Conservation (phyloP, 441 rosid species). For the Raphanus hybrid region DNA sequence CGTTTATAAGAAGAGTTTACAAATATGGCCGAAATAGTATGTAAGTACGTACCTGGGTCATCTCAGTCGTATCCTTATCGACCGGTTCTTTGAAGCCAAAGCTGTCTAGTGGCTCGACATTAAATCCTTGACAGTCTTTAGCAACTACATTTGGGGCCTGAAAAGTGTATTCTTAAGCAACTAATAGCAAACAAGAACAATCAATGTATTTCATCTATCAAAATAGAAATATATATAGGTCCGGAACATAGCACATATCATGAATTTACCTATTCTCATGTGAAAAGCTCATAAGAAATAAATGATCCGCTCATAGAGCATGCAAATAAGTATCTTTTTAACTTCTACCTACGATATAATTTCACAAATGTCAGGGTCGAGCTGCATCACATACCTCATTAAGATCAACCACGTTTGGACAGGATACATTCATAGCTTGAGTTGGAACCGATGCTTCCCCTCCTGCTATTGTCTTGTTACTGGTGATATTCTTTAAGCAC, state of each 20-base stretch:
- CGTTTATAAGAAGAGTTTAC: neutral
- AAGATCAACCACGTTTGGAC: constrained; percentile 43
- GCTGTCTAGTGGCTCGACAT: constrained; percentile 43
- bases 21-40: constrained; percentile 5
- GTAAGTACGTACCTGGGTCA: constrained; percentile 61
- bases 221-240: neutral
- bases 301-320: neutral
- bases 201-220: constrained; percentile 17
- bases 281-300: constrained; percentile 6
- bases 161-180: constrained; percentile 32
- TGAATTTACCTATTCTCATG: neutral
- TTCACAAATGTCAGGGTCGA: constrained; percentile 4
- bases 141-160: constrained; percentile 46
- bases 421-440: constrained; percentile 34
- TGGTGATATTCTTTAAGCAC: constrained; percentile 53
- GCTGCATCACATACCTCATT: constrained; percentile 54
- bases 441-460: constrained; percentile 46
- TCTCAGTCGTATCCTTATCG: constrained; percentile 57
- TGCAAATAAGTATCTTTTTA: neutral
- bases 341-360: neutral
- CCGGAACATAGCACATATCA: constrained; percentile 17
- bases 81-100: constrained; percentile 39
- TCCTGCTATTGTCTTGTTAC: constrained; percentile 38
- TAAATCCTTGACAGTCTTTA: constrained; percentile 35
- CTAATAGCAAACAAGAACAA: constrained; percentile 29